Evolutionary conservation across 768 basidiomycete species (phyloP), one percentile per base, ranked within the genome.

Genomic region (Amanita brunnescens): DNA sequence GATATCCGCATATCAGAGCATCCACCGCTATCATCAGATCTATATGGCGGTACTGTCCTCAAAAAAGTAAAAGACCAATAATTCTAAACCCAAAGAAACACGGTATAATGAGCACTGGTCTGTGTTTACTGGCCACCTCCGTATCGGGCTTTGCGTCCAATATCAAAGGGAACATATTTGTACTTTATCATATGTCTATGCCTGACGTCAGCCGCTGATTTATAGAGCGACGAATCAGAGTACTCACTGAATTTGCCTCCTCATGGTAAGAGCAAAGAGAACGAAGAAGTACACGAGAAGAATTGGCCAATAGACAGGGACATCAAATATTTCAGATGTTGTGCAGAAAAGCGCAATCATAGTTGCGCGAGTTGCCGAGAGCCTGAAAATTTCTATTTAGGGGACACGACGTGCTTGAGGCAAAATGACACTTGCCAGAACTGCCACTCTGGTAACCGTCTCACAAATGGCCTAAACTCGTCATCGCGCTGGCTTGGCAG

Each of bases 271-370:
- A 18, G 89, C 80, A 63, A 97, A 97, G 49, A 98, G 78, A 38
- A 93, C 86, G 67, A 88, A 88, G 76, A 98, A 99, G 73, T 99
- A 99, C 52, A 97, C 74, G 59, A 98, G 83, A 49, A 99, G 81
- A 67, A 99, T 98, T 6, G 96, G 96, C 94, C 96, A 98, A 71
- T 96, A 98, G 20, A 98, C 96, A 6, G 96, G 95, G 18, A 99
- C 87, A 64, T 98, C 94, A 58, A 96, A 95, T 32, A 85, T 70
- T 41, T 86, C 77, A 21, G 90, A 94, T 51, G 85, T 70, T 2
- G 96, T 90, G 65, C 86, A 86, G 49, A 85, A 68, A 37, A 95
- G 60, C 4, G 92, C 86, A 47, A 99, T 63, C 18, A 87, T n/a
- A 21, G 89, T 86, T 9, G 95, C 92, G 41, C 89, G 85, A 5